Evolutionary conservation across 2,329 filamentous ascomycete species (phyloP).

Genomic region (Aphanocladium album): DNA sequence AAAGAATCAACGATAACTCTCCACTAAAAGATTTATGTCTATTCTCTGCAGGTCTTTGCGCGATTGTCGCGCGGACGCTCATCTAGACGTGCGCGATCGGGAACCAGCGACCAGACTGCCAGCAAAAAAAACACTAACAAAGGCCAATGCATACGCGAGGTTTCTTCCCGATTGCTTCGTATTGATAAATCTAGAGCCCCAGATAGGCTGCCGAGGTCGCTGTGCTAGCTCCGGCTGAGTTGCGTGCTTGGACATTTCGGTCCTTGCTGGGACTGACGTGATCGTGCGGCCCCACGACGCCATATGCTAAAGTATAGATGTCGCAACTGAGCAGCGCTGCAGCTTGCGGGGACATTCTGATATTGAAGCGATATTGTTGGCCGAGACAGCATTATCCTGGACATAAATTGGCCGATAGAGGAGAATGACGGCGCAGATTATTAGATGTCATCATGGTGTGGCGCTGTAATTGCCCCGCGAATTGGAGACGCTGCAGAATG

Average conservation of each 20-base stretch:
- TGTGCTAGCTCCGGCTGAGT: background rate
- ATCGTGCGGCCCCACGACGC: conserved; percentile 12
- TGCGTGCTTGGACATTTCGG: conserved; percentile 1
- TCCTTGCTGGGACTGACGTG: conserved; percentile 4
- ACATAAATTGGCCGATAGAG: background rate
- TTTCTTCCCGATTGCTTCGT: no score
- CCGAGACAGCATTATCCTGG: background rate
- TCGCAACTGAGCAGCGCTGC: background rate
- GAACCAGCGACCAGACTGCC: background rate
- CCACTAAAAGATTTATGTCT: no score
- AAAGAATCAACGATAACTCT: no score
- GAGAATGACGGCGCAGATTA: background rate
- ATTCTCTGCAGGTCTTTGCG: background rate
- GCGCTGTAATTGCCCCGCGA: background rate
- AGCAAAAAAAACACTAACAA: background rate
- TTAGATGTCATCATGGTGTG: conserved; percentile 6
- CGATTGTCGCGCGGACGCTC: background rate
- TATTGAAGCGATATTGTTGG: background rate
- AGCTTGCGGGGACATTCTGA: background rate
- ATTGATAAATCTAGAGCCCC: background rate
- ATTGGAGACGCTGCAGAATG: background rate
- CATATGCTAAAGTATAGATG: conserved; percentile 1
- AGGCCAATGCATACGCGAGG: background rate
- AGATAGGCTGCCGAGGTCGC: background rate
- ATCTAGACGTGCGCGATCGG: background rate